phyloP scores from a whole-genome alignment of 768 basidiomycete genomes.

The Lactarius evosmus region DNA sequence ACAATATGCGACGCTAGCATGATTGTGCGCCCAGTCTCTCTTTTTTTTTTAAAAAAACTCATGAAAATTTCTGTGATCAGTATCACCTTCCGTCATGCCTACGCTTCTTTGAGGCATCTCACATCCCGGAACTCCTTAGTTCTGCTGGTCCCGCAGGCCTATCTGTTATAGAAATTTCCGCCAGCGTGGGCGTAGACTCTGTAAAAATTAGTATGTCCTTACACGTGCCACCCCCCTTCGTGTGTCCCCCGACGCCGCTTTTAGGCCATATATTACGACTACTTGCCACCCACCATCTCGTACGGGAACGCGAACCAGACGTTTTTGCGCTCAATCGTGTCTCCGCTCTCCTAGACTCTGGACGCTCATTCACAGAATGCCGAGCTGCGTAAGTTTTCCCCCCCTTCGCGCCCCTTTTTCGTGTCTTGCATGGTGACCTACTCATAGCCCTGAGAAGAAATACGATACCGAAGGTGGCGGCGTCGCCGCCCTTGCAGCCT shows the following conservation, averaged over 20 bases:
- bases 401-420: not conserved
- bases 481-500: constrained; percentile 64
- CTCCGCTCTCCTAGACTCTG: constrained; percentile 65
- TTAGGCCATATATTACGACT: constrained; percentile 71
- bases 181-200: constrained; percentile 40
- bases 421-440: not conserved
- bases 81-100: constrained; percentile 75
- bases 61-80: constrained; percentile 34
- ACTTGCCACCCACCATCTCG: constrained; percentile 74
- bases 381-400: constrained; percentile 42
- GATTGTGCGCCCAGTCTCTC: constrained; percentile 46
- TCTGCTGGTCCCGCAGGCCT: constrained; percentile 55
- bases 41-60: not conserved
- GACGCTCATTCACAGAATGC: constrained; percentile 52
- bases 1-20: constrained; percentile 71
- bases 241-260: not conserved
- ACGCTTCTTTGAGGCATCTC: constrained; percentile 68
- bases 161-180: constrained; percentile 44
- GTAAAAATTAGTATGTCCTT: constrained; percentile 50
- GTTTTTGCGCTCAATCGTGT: constrained; percentile 72
- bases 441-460: constrained; percentile 54
- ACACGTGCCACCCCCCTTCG: constrained; percentile 2
- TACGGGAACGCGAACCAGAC: constrained; percentile 65
- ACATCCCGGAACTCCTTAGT: constrained; percentile 65
- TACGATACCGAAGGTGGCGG: constrained; percentile 59